Base-by-base conservation (phyloP, 2,329 filamentous ascomycete genomes). In the Diaporthe eres region DNA sequence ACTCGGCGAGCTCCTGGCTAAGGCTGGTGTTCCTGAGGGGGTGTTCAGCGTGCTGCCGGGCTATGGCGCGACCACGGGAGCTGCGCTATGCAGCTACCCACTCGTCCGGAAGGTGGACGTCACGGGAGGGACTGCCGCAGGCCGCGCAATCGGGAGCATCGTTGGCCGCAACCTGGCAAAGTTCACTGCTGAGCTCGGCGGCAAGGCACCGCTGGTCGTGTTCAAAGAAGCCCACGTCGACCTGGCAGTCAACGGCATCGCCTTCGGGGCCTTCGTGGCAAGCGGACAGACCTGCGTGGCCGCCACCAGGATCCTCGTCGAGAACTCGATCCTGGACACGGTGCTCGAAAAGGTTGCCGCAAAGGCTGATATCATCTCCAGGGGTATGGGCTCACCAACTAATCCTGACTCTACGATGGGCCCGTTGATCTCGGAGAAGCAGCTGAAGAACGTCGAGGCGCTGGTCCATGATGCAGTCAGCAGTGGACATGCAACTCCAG, bases 251-350 rank as follows among this genome's bases (percentile, higher is more conserved):
- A 92, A 93, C 71, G 94, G 93, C 81, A 90, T 93, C 81, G 92
- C 92, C 6, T 90, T 90, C 78, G 89, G 88, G 4, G 87, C 88
- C 9, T 91, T 89, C 75, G 84, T 89, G 25, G 89, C 89, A 9
- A 89, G 88, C 72, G 89, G 89, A 0, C 89, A 91, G 83, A 90
- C 88, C 1, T 91, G 89, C 77, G 93, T 93, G 73, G 93, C 93
- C 9, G 92, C 92, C 71, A 95, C 93, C 53, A 90, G 94, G 80
- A 90, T 96, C 81, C 91, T 95, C 82, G 93, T 95, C 28, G 90
- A 95, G 79, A 90, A 93, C 77, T 84, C 84, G 49, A 90, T 95
- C 80, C 89, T 94, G 80, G 88, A 92, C 79, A 86, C 89, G 80
- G 91, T 96, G 79, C 82, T 95, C 61, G 85, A 89, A 78, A 86